Conservation (phyloP, 2,329 filamentous ascomycete species). For the Botrytis pseudocinerea region DNA sequence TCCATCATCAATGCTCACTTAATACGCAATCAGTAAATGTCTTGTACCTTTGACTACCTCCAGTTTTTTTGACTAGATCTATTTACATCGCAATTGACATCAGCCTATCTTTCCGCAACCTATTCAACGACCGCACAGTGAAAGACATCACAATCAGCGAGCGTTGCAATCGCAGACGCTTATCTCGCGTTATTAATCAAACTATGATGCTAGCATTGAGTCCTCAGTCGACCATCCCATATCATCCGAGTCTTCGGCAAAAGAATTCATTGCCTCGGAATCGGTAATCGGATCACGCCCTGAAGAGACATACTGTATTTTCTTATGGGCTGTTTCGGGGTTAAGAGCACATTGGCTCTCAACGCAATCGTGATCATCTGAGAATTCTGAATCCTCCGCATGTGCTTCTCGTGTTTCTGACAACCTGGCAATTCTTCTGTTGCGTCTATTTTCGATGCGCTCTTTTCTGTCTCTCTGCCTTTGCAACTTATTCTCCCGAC, state of each 20-base stretch:
- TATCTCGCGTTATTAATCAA: background rate
- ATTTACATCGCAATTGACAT: background rate
- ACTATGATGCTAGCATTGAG: background rate
- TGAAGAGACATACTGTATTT: background rate
- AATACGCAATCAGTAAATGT: background rate
- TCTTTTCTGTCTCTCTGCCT: background rate
- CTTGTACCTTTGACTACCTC: fast-evolving
- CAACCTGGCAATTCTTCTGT: background rate
- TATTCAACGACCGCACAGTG: background rate
- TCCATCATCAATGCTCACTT: background rate
- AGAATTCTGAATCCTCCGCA: background rate
- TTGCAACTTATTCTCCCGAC: background rate
- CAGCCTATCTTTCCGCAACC: background rate
- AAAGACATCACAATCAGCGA: background rate
- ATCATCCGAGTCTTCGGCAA: background rate
- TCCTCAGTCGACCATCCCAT: background rate
- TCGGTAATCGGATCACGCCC: background rate
- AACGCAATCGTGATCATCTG: background rate
- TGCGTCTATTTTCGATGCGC: background rate
- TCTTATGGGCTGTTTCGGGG: background rate
- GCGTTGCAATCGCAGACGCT: background rate
- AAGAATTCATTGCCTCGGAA: background rate
- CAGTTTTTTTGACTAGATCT: background rate
- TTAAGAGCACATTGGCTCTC: background rate
- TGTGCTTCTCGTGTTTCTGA: background rate